Evolutionary conservation across 345 rosid genomes (phyloP), one percentile per base, ranked within the genome.

Genomic region (Brassica carinata): DNA sequence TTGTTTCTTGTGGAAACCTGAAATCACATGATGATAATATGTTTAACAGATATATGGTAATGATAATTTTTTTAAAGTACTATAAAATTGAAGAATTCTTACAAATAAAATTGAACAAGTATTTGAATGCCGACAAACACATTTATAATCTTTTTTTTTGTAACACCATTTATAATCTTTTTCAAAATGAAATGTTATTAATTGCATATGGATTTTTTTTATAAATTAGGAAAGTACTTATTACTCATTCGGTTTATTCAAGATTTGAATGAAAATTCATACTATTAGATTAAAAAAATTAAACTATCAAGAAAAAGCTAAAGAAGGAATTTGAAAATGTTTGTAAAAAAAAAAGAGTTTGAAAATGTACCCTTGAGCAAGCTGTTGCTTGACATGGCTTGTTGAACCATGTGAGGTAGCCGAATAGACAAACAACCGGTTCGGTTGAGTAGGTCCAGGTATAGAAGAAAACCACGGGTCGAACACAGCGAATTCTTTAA

Each of bases 371-470:
- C 99, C 99, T 10, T 15, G 36, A 43, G 91, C 97, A 48, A 93
- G 86, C 34, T 89, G 94, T 84, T 86, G 90, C 85, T 84, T 88
- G 36, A 89, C 88, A 81, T 93, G 98, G 68, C 97, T 87, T 13
- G 97, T 95, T 13, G 99, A 87, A 77, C 99, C 99, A 82, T 93
- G 99, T 17, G 99, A 95, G 18, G 98, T 93, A 43, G 96, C 98
- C 4, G 99, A 95, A 72, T 95, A 95, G 8, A 89, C 93, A 34
- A 91, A 93, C 8, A 95, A 80, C 77, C 99, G 88, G 75, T 95
- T 95, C 51, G 99, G 99, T 78, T 95, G 99, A 13, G 98, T 95
- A 13, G 99, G 99, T 45, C 99, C 99, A 7, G 99, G 98, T 51
- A 95, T 93, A 4, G 99, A 91, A 73, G 94, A 90, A 79, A 95